Conservation (phyloP, 192 early-diverging fungal species). For the Endogone sp. region DNA sequence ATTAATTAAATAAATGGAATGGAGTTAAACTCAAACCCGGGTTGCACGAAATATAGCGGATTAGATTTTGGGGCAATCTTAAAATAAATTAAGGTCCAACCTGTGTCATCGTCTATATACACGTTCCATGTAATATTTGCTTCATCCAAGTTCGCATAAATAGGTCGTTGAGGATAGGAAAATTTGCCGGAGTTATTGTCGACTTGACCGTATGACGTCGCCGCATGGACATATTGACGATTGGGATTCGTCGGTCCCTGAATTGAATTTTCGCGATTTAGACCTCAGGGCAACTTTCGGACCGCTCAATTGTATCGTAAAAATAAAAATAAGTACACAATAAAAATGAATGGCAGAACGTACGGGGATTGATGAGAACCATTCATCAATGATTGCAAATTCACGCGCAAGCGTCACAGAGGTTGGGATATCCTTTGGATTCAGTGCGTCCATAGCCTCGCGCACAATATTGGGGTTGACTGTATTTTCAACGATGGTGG, state of each 20-base stretch:
- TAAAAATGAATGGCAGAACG: not conserved
- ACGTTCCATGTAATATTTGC: slow-evolving; percentile 24
- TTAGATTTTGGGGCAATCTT: too few species aligned
- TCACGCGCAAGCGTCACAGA: slow-evolving; percentile 1
- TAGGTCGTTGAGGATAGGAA: slow-evolving; percentile 7
- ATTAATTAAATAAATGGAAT: not conserved
- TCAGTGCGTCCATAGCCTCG: not conserved
- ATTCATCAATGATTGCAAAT: not conserved
- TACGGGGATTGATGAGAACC: not conserved
- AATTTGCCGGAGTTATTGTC: not conserved
- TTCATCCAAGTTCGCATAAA: slow-evolving; percentile 31
- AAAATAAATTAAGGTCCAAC: too few species aligned
- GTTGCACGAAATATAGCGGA: too few species aligned
- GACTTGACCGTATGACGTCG: not conserved
- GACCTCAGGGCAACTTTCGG: too few species aligned
- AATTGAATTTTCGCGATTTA: not conserved
- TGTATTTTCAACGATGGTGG: not conserved
- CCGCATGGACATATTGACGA: slow-evolving; percentile 12
- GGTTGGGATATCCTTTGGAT: not conserved
- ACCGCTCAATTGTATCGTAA: too few species aligned
- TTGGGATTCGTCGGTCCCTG: slow-evolving; percentile 22
- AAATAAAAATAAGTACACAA: not conserved
- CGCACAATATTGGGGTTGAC: not conserved
- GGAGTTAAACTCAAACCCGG: too few species aligned
- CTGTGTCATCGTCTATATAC: not conserved